Evolutionary conservation across 441 rosid species (phyloP).

Genomic region (Brassica balearica): DNA sequence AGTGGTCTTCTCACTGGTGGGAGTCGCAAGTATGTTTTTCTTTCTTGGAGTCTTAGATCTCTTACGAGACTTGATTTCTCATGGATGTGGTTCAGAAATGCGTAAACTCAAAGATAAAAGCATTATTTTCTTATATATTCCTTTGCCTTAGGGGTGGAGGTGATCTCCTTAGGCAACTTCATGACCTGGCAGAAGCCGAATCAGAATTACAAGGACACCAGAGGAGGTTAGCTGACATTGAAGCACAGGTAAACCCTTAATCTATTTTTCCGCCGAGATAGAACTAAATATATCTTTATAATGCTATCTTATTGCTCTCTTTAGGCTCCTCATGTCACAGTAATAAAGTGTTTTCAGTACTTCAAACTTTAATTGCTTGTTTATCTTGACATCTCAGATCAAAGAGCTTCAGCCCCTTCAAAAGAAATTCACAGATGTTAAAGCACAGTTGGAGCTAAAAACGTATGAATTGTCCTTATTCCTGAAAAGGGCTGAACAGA

Average conservation of each 20-base stretch:
- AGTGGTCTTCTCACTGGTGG: constrained; percentile 98
- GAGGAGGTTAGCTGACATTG: constrained; percentile 72
- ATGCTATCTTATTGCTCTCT: constrained; percentile 2
- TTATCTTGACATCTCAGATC: constrained; percentile 66
- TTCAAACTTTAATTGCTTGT: not conserved
- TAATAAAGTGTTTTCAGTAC: constrained; percentile 14
- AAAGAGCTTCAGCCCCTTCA: constrained; percentile 74
- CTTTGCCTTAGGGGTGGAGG: constrained; percentile 80
- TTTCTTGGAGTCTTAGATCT: constrained; percentile 26
- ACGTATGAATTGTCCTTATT: constrained; percentile 89
- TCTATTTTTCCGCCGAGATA: not conserved
- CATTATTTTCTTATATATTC: constrained; percentile 16
- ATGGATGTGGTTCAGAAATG: constrained; percentile 19
- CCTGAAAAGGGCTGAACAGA: constrained; percentile 92
- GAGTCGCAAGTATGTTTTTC: constrained; percentile 68
- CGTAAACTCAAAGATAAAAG: not conserved
- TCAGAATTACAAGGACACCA: constrained; percentile 69
- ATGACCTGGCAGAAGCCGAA: constrained; percentile 86
- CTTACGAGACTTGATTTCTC: constrained; percentile 26
- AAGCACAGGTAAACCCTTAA: constrained; percentile 66
- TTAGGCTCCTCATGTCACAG: constrained; percentile 25
- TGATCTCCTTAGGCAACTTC: constrained; percentile 85
- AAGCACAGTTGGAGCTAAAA: constrained; percentile 86
- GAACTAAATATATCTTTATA: constrained; percentile 5
- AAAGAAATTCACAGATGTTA: constrained; percentile 73